These are phyloP conservation scores for Suhomyces emberorum DNA, from an alignment of 805 yeast species.

Conservation along the genomic window DNA sequence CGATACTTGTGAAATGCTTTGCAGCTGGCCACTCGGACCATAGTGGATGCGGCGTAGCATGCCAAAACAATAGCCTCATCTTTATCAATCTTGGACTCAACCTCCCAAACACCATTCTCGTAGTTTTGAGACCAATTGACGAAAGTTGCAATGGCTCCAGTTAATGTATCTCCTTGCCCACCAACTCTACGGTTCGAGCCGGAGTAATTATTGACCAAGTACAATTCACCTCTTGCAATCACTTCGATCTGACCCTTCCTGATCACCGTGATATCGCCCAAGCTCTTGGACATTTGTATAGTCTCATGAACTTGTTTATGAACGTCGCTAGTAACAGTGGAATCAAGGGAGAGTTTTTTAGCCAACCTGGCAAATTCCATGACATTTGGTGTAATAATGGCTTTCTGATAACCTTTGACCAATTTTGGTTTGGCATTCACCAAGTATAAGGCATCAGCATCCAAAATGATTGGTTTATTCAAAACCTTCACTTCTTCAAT, in stretches of 20 bases:
- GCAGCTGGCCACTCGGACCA: slow-evolving; percentile 63
- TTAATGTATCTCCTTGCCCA: slow-evolving; percentile 93
- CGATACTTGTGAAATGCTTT: slow-evolving; percentile 65
- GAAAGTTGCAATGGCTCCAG: slow-evolving; percentile 82
- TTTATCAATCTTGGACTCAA: slow-evolving; percentile 1
- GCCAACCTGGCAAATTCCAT: slow-evolving; percentile 75
- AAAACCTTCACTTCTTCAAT: slow-evolving; percentile 54
- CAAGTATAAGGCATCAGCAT: slow-evolving; percentile 84
- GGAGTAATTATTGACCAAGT: slow-evolving; percentile 40
- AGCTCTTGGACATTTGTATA: slow-evolving; percentile 37
- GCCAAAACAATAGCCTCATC: slow-evolving; percentile 45
- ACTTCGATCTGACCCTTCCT: slow-evolving; percentile 71
- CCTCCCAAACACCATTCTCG: slow-evolving; percentile 53
- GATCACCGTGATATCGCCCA: slow-evolving; percentile 61
- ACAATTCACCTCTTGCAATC: slow-evolving; percentile 49
- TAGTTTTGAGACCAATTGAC: slow-evolving; percentile 76
- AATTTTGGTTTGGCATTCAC: slow-evolving; percentile 56
- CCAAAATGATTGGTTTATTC: slow-evolving; percentile 71
- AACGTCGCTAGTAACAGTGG: slow-evolving; percentile 9
- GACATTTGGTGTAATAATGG: slow-evolving; percentile 85
- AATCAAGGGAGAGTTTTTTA: slow-evolving; percentile 41
- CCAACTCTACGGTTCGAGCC: slow-evolving; percentile 87
- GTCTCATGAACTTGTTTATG: slow-evolving; percentile 4
- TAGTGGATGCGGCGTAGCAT: slow-evolving; percentile 66
- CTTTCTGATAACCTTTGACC: slow-evolving; percentile 51